Percentiles rank a stretch among this genome's conserved stretches.
Conservation (phyloP, 805 yeast species). For the Candida piceae region DNA sequence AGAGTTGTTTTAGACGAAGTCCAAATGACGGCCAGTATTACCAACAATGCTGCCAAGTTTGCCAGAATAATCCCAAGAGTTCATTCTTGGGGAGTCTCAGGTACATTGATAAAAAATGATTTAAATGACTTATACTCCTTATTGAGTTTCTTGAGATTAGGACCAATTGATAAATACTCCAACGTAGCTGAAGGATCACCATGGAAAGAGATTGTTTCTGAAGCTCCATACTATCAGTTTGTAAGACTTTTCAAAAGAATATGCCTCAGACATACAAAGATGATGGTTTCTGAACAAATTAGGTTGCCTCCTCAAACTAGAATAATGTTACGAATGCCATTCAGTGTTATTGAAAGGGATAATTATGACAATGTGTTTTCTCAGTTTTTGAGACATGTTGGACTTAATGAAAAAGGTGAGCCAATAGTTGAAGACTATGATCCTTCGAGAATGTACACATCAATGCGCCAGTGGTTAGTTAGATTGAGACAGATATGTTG, state of each 20-base stretch:
- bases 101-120: slow-evolving; percentile 77
- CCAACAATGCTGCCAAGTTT: slow-evolving; percentile 73
- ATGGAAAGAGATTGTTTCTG: slow-evolving; percentile 24
- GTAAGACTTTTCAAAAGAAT: slow-evolving; percentile 46
- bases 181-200: slow-evolving; percentile 16
- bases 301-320: slow-evolving; percentile 74
- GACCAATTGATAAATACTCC: slow-evolving; percentile 50
- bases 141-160: slow-evolving; percentile 56
- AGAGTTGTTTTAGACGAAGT: slow-evolving; percentile 90
- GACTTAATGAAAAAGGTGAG: slow-evolving; percentile 45
- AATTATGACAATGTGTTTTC: slow-evolving; percentile 64
- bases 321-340: slow-evolving; percentile 63
- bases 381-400: slow-evolving; percentile 54
- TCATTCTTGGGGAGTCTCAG: slow-evolving; percentile 97
- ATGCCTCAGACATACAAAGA: slow-evolving; percentile 77
- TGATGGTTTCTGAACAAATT: slow-evolving; percentile 74
- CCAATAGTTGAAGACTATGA: slow-evolving; percentile 48
- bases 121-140: slow-evolving; percentile 67
- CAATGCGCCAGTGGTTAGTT: slow-evolving; percentile 66
- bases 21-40: slow-evolving; percentile 78
- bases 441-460: slow-evolving; percentile 36
- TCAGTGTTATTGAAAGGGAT: slow-evolving; percentile 80
- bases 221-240: slow-evolving; percentile 36
- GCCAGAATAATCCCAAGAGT: slow-evolving; percentile 75
- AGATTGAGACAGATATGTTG: slow-evolving; percentile 76